These are phyloP conservation scores for Amyloporia xantha DNA, from an alignment of 768 basidiomycete species.

Conservation along the genomic window DNA sequence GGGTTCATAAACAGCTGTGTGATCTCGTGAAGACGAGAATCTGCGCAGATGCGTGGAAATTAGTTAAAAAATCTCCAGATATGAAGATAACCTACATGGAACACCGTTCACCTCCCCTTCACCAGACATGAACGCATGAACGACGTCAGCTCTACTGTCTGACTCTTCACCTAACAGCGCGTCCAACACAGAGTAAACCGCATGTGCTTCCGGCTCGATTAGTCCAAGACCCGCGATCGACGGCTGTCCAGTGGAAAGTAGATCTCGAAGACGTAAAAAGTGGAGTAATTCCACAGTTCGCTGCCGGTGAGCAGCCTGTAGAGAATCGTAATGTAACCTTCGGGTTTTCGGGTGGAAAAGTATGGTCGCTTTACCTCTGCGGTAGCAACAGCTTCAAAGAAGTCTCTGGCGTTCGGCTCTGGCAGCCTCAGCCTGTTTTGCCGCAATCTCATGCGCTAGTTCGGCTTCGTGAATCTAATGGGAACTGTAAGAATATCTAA, in stretches of 20 bases:
- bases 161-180: slow-evolving; percentile 50
- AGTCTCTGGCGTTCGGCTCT: slow-evolving; percentile 50
- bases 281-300: slow-evolving; percentile 48
- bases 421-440: slow-evolving; percentile 50
- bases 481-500: no score
- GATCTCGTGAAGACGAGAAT: slow-evolving; percentile 55
- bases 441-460: slow-evolving; percentile 45
- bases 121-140: slow-evolving; percentile 51
- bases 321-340: slow-evolving; percentile 1
- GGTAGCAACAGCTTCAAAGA: slow-evolving; percentile 45
- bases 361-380: slow-evolving; percentile 55
- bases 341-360: no score
- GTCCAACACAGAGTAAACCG: slow-evolving; percentile 47
- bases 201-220: slow-evolving; percentile 44
- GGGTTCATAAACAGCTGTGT: slow-evolving; percentile 47
- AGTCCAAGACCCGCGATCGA: slow-evolving; percentile 37
- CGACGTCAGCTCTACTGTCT: slow-evolving; percentile 40
- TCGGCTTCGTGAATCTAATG: slow-evolving; percentile 60
- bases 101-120: slow-evolving; percentile 57
- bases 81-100: slow-evolving; percentile 44
- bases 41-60: slow-evolving; percentile 27
- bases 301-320: slow-evolving; percentile 36
- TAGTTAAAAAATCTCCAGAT: background rate
- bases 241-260: slow-evolving; percentile 39
- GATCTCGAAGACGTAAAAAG: slow-evolving; percentile 51